These are phyloP conservation scores for Taxawa tesnikishii DNA, from an alignment of 2,329 filamentous ascomycete genomes.

Conservation along the genomic window DNA sequence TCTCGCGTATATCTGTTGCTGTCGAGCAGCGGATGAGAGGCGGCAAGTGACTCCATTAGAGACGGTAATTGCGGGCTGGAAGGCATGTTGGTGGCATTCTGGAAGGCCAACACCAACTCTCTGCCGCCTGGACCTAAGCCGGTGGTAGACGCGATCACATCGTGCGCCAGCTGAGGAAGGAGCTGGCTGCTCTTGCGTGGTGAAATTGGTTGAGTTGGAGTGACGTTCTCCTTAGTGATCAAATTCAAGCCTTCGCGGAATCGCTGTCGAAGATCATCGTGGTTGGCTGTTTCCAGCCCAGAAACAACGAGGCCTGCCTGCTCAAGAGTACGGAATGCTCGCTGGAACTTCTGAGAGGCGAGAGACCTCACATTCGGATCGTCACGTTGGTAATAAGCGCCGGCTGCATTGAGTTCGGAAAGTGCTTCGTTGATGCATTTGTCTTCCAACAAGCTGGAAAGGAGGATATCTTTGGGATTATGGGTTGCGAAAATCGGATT, in stretches of 20 bases:
- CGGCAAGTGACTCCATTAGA: too few species aligned
- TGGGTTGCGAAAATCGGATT: slow-evolving; percentile 3
- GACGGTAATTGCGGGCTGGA: too few species aligned
- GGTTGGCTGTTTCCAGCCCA: slow-evolving; percentile 23
- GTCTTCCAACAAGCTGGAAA: slow-evolving; percentile 34
- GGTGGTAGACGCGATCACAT: slow-evolving; percentile 1
- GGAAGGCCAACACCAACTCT: slow-evolving; percentile 5
- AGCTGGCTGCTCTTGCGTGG: too few species aligned
- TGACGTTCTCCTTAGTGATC: slow-evolving; percentile 5
- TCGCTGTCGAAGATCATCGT: slow-evolving; percentile 19
- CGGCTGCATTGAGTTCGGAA: slow-evolving; percentile 17
- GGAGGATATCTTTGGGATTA: slow-evolving; percentile 21
- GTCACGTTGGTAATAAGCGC: slow-evolving; percentile 13
- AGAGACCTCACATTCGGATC: slow-evolving; percentile 25
- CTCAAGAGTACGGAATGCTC: slow-evolving; percentile 23
- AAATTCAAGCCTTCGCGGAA: slow-evolving; percentile 26
- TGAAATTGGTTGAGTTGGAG: too few species aligned
- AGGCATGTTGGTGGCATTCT: too few species aligned
- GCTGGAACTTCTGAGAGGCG: slow-evolving; percentile 25
- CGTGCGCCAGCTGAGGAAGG: too few species aligned
- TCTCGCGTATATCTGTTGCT: slow-evolving; percentile 36
- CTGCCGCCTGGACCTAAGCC: slow-evolving; percentile 1
- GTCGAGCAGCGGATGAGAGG: slow-evolving; percentile 12
- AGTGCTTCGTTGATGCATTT: slow-evolving; percentile 27
- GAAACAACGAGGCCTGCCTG: slow-evolving; percentile 21